Evolutionary conservation across 371 early-diverging fungal genomes (phyloP).

Genomic region (Amoeboradix gromovi): DNA sequence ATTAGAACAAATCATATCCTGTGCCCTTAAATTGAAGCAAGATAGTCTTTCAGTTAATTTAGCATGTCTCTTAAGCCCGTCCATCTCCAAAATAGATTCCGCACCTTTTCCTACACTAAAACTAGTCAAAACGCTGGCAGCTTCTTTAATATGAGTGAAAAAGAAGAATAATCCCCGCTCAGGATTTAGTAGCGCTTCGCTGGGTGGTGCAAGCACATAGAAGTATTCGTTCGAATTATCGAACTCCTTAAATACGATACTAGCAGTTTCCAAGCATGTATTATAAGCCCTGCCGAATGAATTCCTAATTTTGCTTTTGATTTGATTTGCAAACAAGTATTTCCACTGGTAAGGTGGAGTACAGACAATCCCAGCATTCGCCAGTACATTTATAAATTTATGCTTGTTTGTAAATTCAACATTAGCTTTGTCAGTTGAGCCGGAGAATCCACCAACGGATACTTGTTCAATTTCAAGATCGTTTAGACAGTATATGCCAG

Average conservation of each 20-base stretch:
- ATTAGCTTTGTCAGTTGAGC: background rate
- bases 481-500: background rate
- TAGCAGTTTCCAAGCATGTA: background rate
- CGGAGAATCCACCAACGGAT: background rate
- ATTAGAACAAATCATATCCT: background rate
- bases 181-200: background rate
- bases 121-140: background rate
- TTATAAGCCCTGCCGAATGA: background rate
- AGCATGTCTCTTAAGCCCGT: background rate
- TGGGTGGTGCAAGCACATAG: background rate
- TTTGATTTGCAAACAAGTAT: background rate
- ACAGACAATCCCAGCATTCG: background rate
- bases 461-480: background rate
- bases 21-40: background rate
- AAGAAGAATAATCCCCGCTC: background rate
- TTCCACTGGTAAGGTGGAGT: background rate
- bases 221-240: background rate
- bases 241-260: background rate
- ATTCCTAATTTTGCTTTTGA: background rate
- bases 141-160: background rate
- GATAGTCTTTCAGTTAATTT: background rate
- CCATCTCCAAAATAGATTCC: background rate
- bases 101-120: background rate
- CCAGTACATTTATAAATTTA: background rate
- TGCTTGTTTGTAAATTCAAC: background rate